Base-by-base conservation (phyloP, 345 rosid species). In the Pistacia atlantica region DNA sequence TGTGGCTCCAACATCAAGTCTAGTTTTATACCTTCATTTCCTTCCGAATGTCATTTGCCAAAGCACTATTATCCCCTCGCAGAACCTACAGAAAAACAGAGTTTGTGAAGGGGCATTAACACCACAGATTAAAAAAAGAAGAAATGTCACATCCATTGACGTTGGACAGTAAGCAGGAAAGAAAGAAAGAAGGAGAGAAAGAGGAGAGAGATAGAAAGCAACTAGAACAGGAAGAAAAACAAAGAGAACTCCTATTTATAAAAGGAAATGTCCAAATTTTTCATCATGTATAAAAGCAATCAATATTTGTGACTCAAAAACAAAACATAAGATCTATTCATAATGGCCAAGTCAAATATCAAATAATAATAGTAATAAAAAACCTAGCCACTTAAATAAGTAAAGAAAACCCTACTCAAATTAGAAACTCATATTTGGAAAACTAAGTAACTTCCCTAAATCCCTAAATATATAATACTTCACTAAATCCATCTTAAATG, bases 21-120 rank as follows among this genome's bases (percentile, higher is more conserved):
- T 4, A 45, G 62, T 73, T 65, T 46, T 70, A 18, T 87, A 92
- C 93, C 93, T 96, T 93, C 97, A 93, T 96, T 77, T 95, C 99
- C 87, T 90, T 96, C 55, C 93, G 89, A 58, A 96, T 96, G 77
- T 96, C 99, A 74, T 89, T 92, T 76, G 98, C 99, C 64, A 96
- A 85, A 60, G 86, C 77, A 63, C 98, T 95, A 82, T 93, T 95
- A 84, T 93, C 99, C 37, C 91, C 98, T 65, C 86, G 89, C 37
- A 95, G 81, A 79, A 95, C 98, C 97, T 92, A 69, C 51, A 45
- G 80, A 66, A 33, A 80, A 73, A 77, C 62, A 81, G 20, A 79
- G 67, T 57, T 63, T 25, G 45, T 80, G 65, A 76, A 76, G 71
- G 45, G 18, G 33, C n/a, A 59, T 35, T 52, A 52, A 62, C 57